Percentiles rank a stretch among this genome's conserved stretches.
These are phyloP conservation scores for Rhodotorula sp. DNA, from an alignment of 1,284 basidiomycete species.

Conservation along the genomic window DNA sequence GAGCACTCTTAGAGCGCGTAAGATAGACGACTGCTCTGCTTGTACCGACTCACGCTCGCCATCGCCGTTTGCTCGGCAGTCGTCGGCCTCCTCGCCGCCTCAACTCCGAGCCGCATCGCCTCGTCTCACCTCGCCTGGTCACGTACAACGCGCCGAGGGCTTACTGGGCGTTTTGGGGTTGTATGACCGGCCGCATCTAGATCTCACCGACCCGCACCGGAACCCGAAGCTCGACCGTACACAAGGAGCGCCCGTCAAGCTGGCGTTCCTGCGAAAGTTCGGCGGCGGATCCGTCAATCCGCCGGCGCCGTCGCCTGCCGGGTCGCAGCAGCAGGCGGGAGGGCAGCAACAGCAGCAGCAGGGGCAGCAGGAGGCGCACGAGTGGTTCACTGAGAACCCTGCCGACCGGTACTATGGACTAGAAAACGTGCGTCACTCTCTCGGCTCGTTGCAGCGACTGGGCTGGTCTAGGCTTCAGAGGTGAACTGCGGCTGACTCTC, in stretches of 20 bases:
- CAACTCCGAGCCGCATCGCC: too few species aligned
- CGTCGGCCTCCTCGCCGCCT: too few species aligned
- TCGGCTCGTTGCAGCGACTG: background rate
- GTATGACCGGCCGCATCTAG: too few species aligned
- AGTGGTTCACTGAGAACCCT: conserved; percentile 35
- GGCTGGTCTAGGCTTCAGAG: background rate
- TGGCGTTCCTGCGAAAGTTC: conserved; percentile 12
- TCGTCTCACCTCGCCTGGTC: too few species aligned
- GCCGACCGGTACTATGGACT: conserved; percentile 66
- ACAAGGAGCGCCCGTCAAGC: background rate
- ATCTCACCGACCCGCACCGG: too few species aligned
- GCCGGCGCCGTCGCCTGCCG: background rate
- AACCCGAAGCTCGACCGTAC: background rate
- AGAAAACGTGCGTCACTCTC: conserved; percentile 70
- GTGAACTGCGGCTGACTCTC: too few species aligned
- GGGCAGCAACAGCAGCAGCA: background rate
- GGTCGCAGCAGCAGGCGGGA: background rate
- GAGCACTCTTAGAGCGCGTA: too few species aligned
- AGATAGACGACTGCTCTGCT: too few species aligned
- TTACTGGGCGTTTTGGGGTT: too few species aligned
- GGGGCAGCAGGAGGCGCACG: conserved; percentile 6
- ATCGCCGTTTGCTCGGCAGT: too few species aligned
- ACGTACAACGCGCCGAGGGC: too few species aligned
- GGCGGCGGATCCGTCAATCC: conserved; percentile 7
- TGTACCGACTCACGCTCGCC: too few species aligned